Evolutionary conservation across 1,284 basidiomycete species (phyloP).

Genomic region (Rhodotorula sp.): DNA sequence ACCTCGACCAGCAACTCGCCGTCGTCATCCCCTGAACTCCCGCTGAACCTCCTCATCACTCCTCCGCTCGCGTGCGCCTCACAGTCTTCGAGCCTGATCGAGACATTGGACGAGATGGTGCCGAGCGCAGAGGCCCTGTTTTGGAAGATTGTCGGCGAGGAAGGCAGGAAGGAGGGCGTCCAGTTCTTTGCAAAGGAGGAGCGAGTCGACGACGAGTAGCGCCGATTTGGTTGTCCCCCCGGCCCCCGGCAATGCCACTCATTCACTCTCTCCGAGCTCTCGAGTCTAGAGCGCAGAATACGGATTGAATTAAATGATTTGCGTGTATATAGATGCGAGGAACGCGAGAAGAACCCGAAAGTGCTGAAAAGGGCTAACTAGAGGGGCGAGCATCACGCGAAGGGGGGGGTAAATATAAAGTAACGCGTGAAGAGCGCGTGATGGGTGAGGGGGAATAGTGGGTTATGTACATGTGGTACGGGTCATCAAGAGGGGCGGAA

Average conservation of each 20-base stretch:
- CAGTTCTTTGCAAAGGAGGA: conserved; percentile 28
- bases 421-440: not conserved
- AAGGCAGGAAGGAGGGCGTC: conserved; percentile 36
- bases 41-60: conserved; percentile 48
- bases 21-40: conserved; percentile 1
- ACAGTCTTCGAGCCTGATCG: conserved; percentile 51
- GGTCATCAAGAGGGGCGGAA: not conserved
- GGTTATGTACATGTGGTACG: not conserved
- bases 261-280: not conserved
- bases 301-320: too few species aligned
- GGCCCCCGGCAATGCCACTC: not conserved
- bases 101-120: conserved; percentile 60
- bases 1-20: not conserved
- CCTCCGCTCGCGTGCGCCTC: conserved; percentile 43
- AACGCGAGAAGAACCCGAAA: too few species aligned
- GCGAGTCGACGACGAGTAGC: conserved; percentile 12
- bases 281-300: too few species aligned
- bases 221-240: not conserved
- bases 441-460: not conserved
- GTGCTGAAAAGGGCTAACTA: too few species aligned
- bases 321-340: too few species aligned
- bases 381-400: not conserved
- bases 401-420: not conserved
- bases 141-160: conserved; percentile 55
- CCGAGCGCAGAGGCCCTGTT: conserved; percentile 63